Evolutionary conservation across 2,329 filamentous ascomycete genomes (phyloP), one percentile per base, ranked within the genome.

Genomic region (Passalora sequoiae): DNA sequence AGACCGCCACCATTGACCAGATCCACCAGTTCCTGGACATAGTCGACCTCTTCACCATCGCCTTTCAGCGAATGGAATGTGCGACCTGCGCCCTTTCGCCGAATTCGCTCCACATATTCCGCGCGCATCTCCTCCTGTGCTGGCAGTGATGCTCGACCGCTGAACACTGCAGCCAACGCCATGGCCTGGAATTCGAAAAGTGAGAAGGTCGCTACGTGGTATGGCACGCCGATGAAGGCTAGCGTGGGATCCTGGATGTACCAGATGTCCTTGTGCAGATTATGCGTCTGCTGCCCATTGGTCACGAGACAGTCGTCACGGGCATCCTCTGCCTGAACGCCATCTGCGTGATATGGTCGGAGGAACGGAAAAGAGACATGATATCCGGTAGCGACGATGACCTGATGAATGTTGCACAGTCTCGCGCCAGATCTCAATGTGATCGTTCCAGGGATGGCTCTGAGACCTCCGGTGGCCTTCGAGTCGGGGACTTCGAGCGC

Each of bases 161-260:
- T 67, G 3, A 81, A 69, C 0, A 81, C 73, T 2, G 76, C 71
- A 0, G 81, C 75, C 0, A 83, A 66, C 0, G 72, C 74, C 50
- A 81, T 76, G 0, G 80, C 80, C 57, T 86, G 83, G 52, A 83
- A 84, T 47, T 86, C 82, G 47, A 84, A 86, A 0, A 85, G 66
- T 0, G 78, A 79, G 55, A 85, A 86, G 0, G 82, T 85, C 0
- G 80, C 79, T 0, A 77, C 77, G 55, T 83, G 77, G 55, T 79
- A 84, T 0, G 79, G 80, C 0, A 81, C 75, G 0, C 82, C 82
- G 13, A 85, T 44, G 30, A 49, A 46, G 6, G 38, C 38, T 1
- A 86, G 66, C 0, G 77, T 76, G 0, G 81, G 80, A 47, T 86
- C 81, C 0, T 73, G 72, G 31, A 84, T 84, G 61, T 84, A 86